Evolutionary conservation across 371 early-diverging fungal genomes (phyloP), one percentile per base, ranked within the genome.

Genomic region (Blakeslea trispora): DNA sequence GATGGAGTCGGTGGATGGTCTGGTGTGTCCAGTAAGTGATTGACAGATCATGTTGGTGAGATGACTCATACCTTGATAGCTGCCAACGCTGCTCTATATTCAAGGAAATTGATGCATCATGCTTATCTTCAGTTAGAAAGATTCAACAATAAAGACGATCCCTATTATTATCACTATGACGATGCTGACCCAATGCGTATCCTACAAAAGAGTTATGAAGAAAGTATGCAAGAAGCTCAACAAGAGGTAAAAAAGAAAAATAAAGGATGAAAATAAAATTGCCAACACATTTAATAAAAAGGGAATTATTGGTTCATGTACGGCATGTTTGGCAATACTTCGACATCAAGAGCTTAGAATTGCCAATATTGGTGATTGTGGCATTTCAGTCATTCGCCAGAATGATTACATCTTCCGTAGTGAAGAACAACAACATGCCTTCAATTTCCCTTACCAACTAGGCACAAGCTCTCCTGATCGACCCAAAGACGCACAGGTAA

Each of bases 341-440:
- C 74, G 91, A 34, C 88, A 92, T 57, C 90, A 95, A 60, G 94
- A 94, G 71, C 77, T 97, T 32, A 83, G 91, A 5, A 86, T 97
- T 48, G 90, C 93, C 0, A 94, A 94, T 59, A 71, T 97, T 42
- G 97, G 97, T 24, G 97, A 97, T 72, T 93, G 94, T 62, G 94
- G 93, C 1, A 71, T 96, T 32, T 78, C 86, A 40, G 80, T 97
- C 1, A 87, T 96, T 53, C 85, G 97, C 34, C 77, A 85, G 52
- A 84, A 87, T 53, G 87, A 90, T 52, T 81, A 89, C 65, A 82
- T 94, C 10, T 96, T 95, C 71, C 85, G 94, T 46, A 91, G 88
- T 28, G 94, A 95, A 67, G 90, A 89, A 64, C 90, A 89, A 53
- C 91, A 91, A 53, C 90, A 89, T 69, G 86, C 88, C 11, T 90